Evolutionary conservation across 1,284 basidiomycete genomes (phyloP), one percentile per base, ranked within the genome.

Genomic region (Malassezia pachydermatis): DNA sequence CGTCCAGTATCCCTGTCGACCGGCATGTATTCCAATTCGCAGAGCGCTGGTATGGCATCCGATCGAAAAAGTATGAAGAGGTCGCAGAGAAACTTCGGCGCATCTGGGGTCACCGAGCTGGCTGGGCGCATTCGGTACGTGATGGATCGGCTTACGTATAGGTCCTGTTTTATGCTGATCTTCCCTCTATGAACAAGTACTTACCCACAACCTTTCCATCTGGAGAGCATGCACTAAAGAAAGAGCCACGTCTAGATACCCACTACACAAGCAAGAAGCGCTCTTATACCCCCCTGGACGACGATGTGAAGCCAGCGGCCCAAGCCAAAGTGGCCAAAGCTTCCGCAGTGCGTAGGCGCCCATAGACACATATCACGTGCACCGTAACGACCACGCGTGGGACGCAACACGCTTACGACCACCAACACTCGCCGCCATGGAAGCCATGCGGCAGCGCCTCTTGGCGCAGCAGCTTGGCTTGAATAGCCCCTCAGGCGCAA

Each of bases 11-110:
- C 25, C 68, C 68, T 1, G 68, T 71, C 6, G 68, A 71, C 40
- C 56, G 68, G 2, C 68, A 71, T 48, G 68, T 71, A 1, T 71
- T 67, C 37, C 57, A 64, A 16, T 71, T 71, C 40, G 68, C 68
- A 0, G 64, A 62, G 33, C 61, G 56, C n/a, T 65, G 60, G 62
- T 71, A 71, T 42, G 45, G 52, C 6, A 58, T 71, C 17, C 50
- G 63, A 8, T 54, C 55, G 7, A 65, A 63, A 39, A 54, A 52
- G 40, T 71, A 71, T 48, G 67, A 71, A 39, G 58, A 61, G 11
- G 57, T 71, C 13, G 68, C 65, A 10, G 58, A 65, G 4, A 44
- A 48, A 22, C 61, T 71, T 24, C 48, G 68, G n/a, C 32, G 51
- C 4, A 41, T 71, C 5, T 71, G 68, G 68, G 68, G 68, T 19